phyloP scores from a whole-genome alignment of 495 filamentous ascomycete genomes.

The Sporormia fimetaria region DNA sequence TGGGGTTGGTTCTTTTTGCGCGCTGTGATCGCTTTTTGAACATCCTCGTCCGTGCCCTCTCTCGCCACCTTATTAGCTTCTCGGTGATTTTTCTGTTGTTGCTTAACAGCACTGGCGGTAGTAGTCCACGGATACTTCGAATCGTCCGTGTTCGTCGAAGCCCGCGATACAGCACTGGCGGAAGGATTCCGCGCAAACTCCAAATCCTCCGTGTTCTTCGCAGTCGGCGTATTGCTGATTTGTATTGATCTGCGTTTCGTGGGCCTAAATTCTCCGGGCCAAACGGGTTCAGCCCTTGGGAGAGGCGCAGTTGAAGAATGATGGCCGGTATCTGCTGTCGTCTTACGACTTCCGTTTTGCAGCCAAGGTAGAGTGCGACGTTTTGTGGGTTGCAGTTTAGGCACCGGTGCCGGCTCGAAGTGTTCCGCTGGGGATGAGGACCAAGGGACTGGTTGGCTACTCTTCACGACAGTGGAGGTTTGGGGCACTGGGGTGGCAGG shows the following conservation, averaged over 20 bases:
- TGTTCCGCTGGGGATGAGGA: slow-evolving; percentile 51
- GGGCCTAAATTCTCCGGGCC: background rate
- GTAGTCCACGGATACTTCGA: slow-evolving; percentile 59
- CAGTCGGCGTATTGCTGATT: no score
- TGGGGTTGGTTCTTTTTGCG: slow-evolving; percentile 38
- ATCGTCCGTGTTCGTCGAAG: slow-evolving; percentile 35
- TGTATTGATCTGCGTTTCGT: slow-evolving; percentile 27
- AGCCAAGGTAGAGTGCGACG: slow-evolving; percentile 48
- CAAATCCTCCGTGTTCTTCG: slow-evolving; percentile 34
- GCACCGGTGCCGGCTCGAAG: slow-evolving; percentile 32
- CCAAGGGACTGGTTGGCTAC: slow-evolving; percentile 50
- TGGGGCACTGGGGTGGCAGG: no score
- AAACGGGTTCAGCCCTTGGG: no score
- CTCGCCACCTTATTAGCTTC: slow-evolving; percentile 50
- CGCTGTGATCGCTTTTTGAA: slow-evolving; percentile 29
- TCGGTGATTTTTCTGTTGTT: slow-evolving; percentile 62
- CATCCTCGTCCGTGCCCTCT: slow-evolving; percentile 24
- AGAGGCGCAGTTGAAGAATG: no score
- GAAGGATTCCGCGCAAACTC: slow-evolving; percentile 63
- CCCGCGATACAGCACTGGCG: slow-evolving; percentile 65
- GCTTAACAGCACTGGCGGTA: slow-evolving; percentile 68
- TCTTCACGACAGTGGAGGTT: no score
- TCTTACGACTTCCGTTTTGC: slow-evolving; percentile 30
- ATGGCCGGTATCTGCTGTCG: no score
- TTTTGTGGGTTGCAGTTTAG: slow-evolving; percentile 31